phyloP scores from a whole-genome alignment of 768 basidiomycete species.

The Naganishia friedmannii region DNA sequence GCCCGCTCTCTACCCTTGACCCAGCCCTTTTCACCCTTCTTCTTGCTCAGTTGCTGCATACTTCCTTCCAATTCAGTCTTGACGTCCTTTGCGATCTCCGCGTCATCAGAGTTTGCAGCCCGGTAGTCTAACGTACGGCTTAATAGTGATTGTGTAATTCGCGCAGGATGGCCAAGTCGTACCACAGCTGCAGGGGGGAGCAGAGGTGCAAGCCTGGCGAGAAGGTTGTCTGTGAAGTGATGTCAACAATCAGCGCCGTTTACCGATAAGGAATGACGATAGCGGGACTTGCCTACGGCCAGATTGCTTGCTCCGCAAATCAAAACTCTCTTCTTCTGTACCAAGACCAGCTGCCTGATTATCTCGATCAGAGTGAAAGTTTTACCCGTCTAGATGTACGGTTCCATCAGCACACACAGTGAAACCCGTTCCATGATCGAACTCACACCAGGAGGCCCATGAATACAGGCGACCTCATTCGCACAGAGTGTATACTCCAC shows the following conservation, averaged over 20 bases:
- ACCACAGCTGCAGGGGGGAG: constrained; percentile 58
- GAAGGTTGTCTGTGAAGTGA: constrained; percentile 69
- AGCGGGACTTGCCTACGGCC: constrained; percentile 59
- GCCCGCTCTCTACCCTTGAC: constrained; percentile 65
- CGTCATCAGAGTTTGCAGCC: constrained; percentile 56
- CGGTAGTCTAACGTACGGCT: constrained; percentile 54
- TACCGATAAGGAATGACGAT: neutral
- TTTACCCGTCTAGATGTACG: constrained; percentile 72
- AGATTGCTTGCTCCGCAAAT: constrained; percentile 93
- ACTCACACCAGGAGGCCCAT: constrained; percentile 83
- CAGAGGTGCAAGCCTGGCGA: constrained; percentile 66
- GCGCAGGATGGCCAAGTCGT: constrained; percentile 91
- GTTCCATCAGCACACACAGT: neutral
- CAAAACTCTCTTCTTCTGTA: constrained; percentile 60
- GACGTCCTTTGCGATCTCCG: constrained; percentile 79
- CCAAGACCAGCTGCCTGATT: constrained; percentile 67
- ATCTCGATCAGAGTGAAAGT: constrained; percentile 93
- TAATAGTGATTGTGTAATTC: constrained; percentile 66
- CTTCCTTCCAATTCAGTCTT: constrained; percentile 76
- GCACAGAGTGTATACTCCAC: constrained; percentile 77
- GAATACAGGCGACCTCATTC: constrained; percentile 82
- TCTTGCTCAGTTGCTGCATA: constrained; percentile 65
- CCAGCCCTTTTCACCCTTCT: constrained; percentile 54
- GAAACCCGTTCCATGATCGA: neutral
- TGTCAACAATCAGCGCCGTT: neutral